Evolutionary conservation across 2,329 filamentous ascomycete genomes (phyloP), one percentile per base, ranked within the genome.

Genomic region (Talaromyces albobiverticillius): DNA sequence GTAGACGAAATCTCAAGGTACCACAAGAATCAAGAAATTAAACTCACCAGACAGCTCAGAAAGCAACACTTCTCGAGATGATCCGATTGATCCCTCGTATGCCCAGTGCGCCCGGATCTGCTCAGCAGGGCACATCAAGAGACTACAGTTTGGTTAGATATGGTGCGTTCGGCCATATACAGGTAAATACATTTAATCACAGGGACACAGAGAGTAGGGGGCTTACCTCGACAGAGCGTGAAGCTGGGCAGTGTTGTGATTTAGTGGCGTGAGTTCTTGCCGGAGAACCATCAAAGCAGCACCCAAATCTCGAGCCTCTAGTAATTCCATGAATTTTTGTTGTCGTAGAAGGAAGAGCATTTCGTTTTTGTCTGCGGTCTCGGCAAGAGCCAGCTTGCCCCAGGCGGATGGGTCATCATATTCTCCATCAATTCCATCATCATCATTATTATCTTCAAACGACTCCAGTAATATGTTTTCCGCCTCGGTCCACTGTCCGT

Each of bases 281-380:
- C 94, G 85, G 43, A 99, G 80, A n/a, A 96, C 90, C 64, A 81
- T 80, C 54, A 99, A 78, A 7, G 93, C 94, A 49, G 81, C 80
- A 13, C 80, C 80, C 8, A 89, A 82, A 62, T 96, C 86, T 61
- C 85, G 79, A 63, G 80, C 78, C 69, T 97, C 92, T 41, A 99
- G 76, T 8, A 96, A 76, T 74, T 99, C 94, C 26, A 99, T 78
- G 64, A 93, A 99, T 70, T 97, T 97, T 69, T 99, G 94, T 67
- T 95, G 89, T 59, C 93, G 83, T 64, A 99, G 78, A 77, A 86
- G 86, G 70, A 97, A 96, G 45, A 87, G 82, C 88, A 99, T 93
- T 50, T 87, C 79, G 61, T 87, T 84, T 54, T 82, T 81, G 63
- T 96, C 87, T 6, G 90, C 87, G 22, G 84, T 86, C 41, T 89